Percentiles rank a stretch among this genome's conserved stretches.
Conservation (phyloP, 345 rosid genomes). For the Pistacia atlantica region DNA sequence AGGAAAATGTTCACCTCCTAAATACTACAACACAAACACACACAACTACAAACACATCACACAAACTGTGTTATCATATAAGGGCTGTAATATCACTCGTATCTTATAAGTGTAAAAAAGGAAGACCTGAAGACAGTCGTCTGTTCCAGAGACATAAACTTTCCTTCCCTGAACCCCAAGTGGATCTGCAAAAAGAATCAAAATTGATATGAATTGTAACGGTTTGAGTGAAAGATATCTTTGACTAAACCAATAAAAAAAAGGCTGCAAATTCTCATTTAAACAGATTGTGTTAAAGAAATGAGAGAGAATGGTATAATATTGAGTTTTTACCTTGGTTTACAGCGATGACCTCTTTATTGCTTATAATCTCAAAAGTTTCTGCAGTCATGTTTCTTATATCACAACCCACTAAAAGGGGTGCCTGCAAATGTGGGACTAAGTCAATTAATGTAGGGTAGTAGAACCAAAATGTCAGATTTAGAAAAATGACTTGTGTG, state of each 20-base stretch:
- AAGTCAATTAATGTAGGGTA: neutral
- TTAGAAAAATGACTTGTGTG: neutral
- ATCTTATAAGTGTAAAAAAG: slow-evolving; percentile 8
- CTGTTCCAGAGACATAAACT: slow-evolving; percentile 56
- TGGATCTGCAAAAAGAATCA: slow-evolving; percentile 57
- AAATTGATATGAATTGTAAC: slow-evolving; percentile 1
- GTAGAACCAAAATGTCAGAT: neutral
- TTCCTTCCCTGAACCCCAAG: slow-evolving; percentile 99
- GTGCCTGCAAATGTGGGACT: slow-evolving; percentile 61
- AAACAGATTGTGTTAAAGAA: neutral
- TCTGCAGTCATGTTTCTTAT: slow-evolving; percentile 82
- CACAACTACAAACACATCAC: neutral
- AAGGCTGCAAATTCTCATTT: neutral
- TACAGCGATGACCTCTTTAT: slow-evolving; percentile 84
- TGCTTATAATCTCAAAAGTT: slow-evolving; percentile 73
- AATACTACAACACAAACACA: neutral
- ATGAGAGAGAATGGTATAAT: neutral
- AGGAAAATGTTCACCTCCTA: neutral
- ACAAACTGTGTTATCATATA: neutral
- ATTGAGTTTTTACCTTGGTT: slow-evolving; percentile 72
- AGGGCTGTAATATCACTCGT: neutral
- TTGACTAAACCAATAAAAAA: slow-evolving; percentile 8
- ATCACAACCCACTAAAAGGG: slow-evolving; percentile 95
- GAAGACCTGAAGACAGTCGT: slow-evolving; percentile 71
- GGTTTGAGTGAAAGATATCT: neutral